A percentile compares a stretch with the other conserved stretches of the same genome.
Conservation (phyloP, 1,284 basidiomycete species). For the Moesziomyces antarcticus region DNA sequence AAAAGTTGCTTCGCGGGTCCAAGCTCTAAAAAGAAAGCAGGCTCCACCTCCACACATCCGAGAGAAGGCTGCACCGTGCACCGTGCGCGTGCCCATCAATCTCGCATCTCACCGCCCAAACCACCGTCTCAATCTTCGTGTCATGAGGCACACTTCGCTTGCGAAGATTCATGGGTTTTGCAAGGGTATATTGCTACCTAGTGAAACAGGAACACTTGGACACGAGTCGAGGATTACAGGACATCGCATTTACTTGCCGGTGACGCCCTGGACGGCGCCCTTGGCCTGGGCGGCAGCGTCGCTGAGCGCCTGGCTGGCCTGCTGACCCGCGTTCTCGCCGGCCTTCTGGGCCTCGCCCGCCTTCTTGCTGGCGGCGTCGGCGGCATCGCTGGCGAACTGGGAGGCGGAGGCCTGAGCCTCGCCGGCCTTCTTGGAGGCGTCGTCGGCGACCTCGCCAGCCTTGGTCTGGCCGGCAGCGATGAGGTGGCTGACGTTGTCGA, state of each 20-base stretch:
- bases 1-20: background rate
- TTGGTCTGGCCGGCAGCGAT: conserved; percentile 44
- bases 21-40: background rate
- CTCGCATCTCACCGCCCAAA: background rate
- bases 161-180: background rate
- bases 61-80: background rate
- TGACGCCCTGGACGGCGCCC: conserved; percentile 35
- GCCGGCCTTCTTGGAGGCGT: conserved; percentile 39
- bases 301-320: conserved; percentile 42
- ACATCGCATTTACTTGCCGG: conserved; percentile 28
- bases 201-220: background rate
- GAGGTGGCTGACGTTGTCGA: conserved; percentile 42
- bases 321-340: conserved; percentile 26
- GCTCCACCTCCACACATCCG: conserved; percentile 20
- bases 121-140: too few relatives aligned
- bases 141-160: background rate
- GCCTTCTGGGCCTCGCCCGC: conserved; percentile 28
- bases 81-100: background rate
- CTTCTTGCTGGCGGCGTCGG: conserved; percentile 26
- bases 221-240: background rate
- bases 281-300: conserved; percentile 49
- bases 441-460: conserved; percentile 42
- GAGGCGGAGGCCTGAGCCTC: conserved; percentile 16
- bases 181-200: conserved; percentile 38
- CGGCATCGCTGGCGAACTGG: conserved; percentile 21